These are phyloP conservation scores for Yamadazyma olivae DNA, from an alignment of 805 yeast genomes.

Conservation along the genomic window DNA sequence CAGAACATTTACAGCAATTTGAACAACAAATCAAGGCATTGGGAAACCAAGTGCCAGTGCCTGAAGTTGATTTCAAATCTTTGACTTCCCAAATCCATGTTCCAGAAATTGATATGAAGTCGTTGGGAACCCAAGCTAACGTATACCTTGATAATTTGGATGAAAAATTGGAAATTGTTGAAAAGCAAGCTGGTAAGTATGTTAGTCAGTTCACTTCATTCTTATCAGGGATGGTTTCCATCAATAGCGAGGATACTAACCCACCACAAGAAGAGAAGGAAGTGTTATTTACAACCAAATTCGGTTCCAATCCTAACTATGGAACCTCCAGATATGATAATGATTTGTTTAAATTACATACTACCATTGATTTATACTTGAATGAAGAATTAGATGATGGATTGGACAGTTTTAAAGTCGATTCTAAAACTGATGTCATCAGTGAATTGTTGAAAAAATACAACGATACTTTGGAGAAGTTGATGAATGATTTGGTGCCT, in stretches of 20 bases:
- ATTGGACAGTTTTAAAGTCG: conserved; percentile 36
- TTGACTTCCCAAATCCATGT: conserved; percentile 15
- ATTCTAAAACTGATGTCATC: conserved; percentile 49
- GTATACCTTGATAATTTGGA: conserved; percentile 69
- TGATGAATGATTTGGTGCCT: conserved; percentile 69
- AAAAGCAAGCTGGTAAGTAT: conserved; percentile 62
- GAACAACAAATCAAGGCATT: conserved; percentile 27
- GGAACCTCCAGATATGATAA: conserved; percentile 38
- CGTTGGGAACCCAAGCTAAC: conserved; percentile 39
- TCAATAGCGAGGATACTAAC: conserved; percentile 14
- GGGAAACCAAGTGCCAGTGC: conserved; percentile 14
- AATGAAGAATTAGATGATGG: conserved; percentile 15
- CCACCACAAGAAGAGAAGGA: conserved; percentile 10
- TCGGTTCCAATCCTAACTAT: conserved; percentile 21
- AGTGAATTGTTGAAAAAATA: conserved; percentile 44
- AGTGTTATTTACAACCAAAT: conserved; percentile 18
- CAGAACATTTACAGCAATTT: conserved; percentile 21
- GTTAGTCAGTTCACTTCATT: conserved; percentile 57
- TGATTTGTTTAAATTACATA: conserved; percentile 39
- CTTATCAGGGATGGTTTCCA: conserved; percentile 37
- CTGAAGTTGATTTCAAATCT: conserved; percentile 20
- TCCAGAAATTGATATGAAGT: conserved; percentile 20
- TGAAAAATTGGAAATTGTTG: conserved; percentile 65
- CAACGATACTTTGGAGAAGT: conserved; percentile 45
- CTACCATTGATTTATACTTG: conserved; percentile 21